Conservation (phyloP, 1,284 basidiomycete genomes). For the Apiotrichum gracile region DNA sequence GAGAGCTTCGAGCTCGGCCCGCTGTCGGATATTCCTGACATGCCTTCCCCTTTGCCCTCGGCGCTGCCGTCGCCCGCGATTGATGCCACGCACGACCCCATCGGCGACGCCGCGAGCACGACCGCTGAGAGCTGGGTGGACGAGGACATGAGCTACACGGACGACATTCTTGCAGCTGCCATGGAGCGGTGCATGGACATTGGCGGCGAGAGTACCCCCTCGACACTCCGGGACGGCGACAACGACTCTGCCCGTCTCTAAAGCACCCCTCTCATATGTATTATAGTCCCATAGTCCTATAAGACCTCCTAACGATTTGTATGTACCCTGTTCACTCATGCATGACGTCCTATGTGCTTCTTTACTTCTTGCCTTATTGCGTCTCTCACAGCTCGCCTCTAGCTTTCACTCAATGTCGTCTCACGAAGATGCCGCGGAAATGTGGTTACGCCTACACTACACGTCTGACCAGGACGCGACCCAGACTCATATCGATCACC, state of each 20-base stretch:
- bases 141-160: conserved; percentile 4
- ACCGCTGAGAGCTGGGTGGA: conserved; percentile 1
- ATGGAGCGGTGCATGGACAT: neutral
- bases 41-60: too few species aligned
- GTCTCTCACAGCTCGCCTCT: too few species aligned
- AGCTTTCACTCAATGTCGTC: too few species aligned
- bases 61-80: too few species aligned
- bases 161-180: conserved; percentile 1
- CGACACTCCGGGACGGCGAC: neutral
- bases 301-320: too few species aligned
- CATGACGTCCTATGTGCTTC: neutral
- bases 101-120: neutral
- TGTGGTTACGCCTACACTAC: too few species aligned
- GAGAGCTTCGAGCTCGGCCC: neutral
- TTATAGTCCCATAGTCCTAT: neutral
- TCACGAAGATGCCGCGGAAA: too few species aligned
- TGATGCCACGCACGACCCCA: neutral
- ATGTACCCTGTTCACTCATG: neutral
- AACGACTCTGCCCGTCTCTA: too few species aligned
- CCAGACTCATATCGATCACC: too few species aligned
- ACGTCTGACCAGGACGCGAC: too few species aligned
- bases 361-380: too few species aligned
- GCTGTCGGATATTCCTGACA: neutral
- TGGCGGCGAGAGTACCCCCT: neutral
- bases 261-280: too few species aligned